Evolutionary conservation across 2,329 filamentous ascomycete species (phyloP), one percentile per base, ranked within the genome.

Genomic region (Talaromyces pinophilus): DNA sequence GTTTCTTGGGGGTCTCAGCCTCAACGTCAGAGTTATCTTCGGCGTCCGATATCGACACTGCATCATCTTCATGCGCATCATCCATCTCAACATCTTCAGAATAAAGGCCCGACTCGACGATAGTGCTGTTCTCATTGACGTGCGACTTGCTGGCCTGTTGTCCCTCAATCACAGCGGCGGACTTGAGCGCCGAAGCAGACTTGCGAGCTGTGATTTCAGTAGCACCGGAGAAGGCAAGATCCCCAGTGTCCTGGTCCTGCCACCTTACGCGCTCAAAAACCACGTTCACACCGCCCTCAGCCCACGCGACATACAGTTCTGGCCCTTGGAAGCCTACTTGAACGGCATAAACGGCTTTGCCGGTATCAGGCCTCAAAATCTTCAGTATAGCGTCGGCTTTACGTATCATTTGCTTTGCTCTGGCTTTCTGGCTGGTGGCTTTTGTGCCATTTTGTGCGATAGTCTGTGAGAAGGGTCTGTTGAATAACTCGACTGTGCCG

Each of bases 91-190:
- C 69, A 67, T 78, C 75, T 46, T 82, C 80, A 46, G 80, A 79
- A 59, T 84, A 77, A 40, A 80, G 81, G 59, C 83, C 81, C 62
- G 79, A 75, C 65, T 82, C 81, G 11, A 89, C 84, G 1, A 84
- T 80, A 11, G 85, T 81, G 64, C 81, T 82, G 38, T 85, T 83
- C 69, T 90, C 87, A 73, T 89, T 83, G 40, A 88, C 82, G 48
- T 83, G 81, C 66, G 79, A 81, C 69, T 83, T 82, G 52, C 80
- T 82, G 59, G 81, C 73, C 68, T 82, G 79, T 71, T 83, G 85
- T 28, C 81, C 76, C 30, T 85, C 84, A 71, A 86, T 88, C 65
- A 84, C 82, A 64, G 82, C 81, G 19, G 81, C 83, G 2, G 82
- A 81, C 62, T 76, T 76, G 50, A 84, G 72, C 13, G 77, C 77